Evolutionary conservation across 176 grass and related monocot genomes (phyloP), one percentile per base, ranked within the genome.

Genomic region (Panicum miliaceum): DNA sequence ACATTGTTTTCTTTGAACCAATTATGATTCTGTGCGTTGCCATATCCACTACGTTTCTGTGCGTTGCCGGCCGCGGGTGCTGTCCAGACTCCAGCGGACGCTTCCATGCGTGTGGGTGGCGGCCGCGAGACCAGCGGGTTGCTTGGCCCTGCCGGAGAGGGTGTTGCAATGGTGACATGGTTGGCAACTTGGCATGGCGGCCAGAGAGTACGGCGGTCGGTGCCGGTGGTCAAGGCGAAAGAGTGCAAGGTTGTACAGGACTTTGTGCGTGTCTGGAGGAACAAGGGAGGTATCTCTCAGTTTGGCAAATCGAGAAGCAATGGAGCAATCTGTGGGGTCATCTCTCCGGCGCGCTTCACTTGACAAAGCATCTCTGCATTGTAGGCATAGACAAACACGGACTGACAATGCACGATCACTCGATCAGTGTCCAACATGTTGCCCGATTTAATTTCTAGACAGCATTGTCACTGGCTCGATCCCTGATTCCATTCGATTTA

Each of bases 271-370:
- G 16, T 71, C 45, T 79, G 16, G 15, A 83, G 32, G 29, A 8
- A 11, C 34, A 64, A 79, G 86, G 65, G 68, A 78, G 59, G 78
- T 20, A 75, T 87, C 59, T 43, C 36, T 12, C 70, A 3, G 69
- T 42, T 73, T 82, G 38, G 22, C 10, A 38, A 68, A 37, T 5
- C 9, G 23, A 46, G 70, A 81, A 57, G 85, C 48, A 87, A 81
- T 20, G 61, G 75, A 37, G 70, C 60, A 82, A 82, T 10, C 19
- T 36, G 18, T 27, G 62, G 0, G 32, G 50, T 12, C 29, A 68
- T 68, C 22, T 41, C 22, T 26, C 35, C 1, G 63, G 48, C 14
- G 20, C 46, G 22, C 12, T 66, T 51, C 61, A 15, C 26, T 60
- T 42, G 14, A 25, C 34, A 54, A 56, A 7, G 35, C 14, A 69